Conservation (phyloP, 495 filamentous ascomycete genomes). For the Xylaria venustula region DNA sequence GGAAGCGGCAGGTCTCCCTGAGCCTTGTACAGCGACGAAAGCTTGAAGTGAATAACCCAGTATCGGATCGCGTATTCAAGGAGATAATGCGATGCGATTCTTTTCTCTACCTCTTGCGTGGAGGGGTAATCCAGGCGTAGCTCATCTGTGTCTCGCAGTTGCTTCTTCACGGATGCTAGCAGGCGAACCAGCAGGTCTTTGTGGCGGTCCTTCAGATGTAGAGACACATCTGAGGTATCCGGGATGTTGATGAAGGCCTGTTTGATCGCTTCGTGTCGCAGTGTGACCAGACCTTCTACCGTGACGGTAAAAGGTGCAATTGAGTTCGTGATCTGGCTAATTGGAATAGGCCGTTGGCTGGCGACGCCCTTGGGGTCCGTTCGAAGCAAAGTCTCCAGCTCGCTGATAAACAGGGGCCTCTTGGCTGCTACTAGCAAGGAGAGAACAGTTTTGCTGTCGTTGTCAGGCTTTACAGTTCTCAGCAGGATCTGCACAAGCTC, state of each 20-base stretch:
- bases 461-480: not conserved
- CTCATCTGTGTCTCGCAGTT: constrained; percentile 1
- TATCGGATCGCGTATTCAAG: constrained; percentile 9
- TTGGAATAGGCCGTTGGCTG: not conserved
- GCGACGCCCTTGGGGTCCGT: not conserved
- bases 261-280: constrained; percentile 2
- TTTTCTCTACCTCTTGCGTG: not conserved
- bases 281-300: not conserved
- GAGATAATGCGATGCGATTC: not conserved
- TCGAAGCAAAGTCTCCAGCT: not conserved
- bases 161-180: not conserved
- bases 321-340: not conserved
- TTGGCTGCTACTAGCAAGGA: constrained; percentile 1
- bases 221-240: constrained; percentile 1
- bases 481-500: constrained; percentile 1
- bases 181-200: constrained; percentile 5
- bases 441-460: not conserved
- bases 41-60: constrained; percentile 5
- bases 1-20: constrained; percentile 6
- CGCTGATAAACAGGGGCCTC: constrained; percentile 2
- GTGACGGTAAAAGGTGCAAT: not conserved
- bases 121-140: not conserved
- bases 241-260: constrained; percentile 6
- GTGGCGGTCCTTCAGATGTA: constrained; percentile 3
- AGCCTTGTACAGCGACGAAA: constrained; percentile 1